Percentiles rank a stretch among this genome's conserved stretches.
Conservation (phyloP, 2,329 filamentous ascomycete species). For the Aspergillus transmontanensis region DNA sequence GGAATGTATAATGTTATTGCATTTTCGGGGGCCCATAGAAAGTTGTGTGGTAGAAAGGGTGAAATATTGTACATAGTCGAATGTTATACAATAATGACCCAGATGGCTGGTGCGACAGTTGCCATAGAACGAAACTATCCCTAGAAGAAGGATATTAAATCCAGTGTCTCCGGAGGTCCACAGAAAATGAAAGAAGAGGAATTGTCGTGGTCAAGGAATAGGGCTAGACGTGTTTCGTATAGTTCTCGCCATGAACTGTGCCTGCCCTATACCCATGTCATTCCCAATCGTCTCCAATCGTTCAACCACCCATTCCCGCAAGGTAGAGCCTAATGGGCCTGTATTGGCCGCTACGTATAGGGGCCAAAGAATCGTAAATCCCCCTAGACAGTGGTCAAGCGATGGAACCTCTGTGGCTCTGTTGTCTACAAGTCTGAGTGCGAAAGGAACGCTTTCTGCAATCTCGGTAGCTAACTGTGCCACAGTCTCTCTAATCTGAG, state of each 20-base stretch:
- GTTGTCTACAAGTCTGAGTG: not conserved
- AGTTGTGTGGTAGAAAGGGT: not conserved
- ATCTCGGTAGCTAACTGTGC: not conserved
- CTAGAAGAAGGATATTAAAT: not conserved
- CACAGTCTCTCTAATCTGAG: not conserved
- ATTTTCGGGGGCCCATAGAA: not conserved
- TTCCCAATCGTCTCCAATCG: slow-evolving; percentile 3
- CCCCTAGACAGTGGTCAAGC: slow-evolving; percentile 2
- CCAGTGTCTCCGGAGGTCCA: not conserved
- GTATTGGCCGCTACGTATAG: slow-evolving; percentile 9
- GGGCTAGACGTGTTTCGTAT: not conserved
- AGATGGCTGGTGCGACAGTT: not conserved
- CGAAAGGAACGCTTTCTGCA: not conserved
- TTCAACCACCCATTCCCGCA: slow-evolving; percentile 4
- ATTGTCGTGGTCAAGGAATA: not conserved
- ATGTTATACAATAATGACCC: not conserved
- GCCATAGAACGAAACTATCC: not conserved
- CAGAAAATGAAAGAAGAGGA: not conserved
- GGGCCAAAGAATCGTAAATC: slow-evolving; percentile 9
- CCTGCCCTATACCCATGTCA: slow-evolving; percentile 12
- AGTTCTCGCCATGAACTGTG: slow-evolving; percentile 8
- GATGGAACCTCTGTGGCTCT: not conserved
- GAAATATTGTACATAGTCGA: not conserved
- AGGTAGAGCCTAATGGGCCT: not conserved
- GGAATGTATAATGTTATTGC: not conserved